These are phyloP conservation scores for Claviceps spartinae DNA, from an alignment of 2,329 filamentous ascomycete species.

Conservation along the genomic window DNA sequence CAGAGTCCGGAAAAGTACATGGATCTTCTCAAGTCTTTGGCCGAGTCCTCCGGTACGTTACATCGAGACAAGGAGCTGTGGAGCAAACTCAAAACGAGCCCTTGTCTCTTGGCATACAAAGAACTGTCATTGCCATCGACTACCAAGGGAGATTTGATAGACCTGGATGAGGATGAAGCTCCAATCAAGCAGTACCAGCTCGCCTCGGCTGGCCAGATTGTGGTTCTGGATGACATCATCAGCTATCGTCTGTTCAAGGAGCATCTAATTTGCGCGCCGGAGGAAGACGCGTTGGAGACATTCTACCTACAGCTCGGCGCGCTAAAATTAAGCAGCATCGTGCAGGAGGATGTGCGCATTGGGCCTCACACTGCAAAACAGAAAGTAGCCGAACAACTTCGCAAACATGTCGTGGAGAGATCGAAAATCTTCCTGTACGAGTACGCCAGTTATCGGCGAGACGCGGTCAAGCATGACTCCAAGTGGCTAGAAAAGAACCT, in stretches of 20 bases:
- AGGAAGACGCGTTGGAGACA: slow-evolving; percentile 73
- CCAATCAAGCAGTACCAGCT: slow-evolving; percentile 69
- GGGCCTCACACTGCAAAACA: slow-evolving; percentile 55
- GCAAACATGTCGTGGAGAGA: slow-evolving; percentile 74
- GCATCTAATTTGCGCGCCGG: slow-evolving; percentile 70
- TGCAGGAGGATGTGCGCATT: slow-evolving; percentile 65
- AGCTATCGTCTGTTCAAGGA: slow-evolving; percentile 83
- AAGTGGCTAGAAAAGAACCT: slow-evolving; percentile 87
- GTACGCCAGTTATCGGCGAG: slow-evolving; percentile 52
- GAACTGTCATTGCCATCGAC: slow-evolving; percentile 39
- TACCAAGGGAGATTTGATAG: slow-evolving; percentile 31
- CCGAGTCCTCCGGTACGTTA: slow-evolving; percentile 54
- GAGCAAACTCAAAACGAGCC: slow-evolving; percentile 57
- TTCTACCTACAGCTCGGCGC: slow-evolving; percentile 79
- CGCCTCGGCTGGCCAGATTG: slow-evolving; percentile 55
- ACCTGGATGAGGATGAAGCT: slow-evolving; percentile 46
- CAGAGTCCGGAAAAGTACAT: slow-evolving; percentile 78
- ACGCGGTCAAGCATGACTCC: slow-evolving; percentile 72
- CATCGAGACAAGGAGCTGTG: slow-evolving; percentile 71
- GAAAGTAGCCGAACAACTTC: slow-evolving; percentile 51
- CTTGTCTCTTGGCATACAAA: slow-evolving; percentile 72
- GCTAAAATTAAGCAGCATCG: slow-evolving; percentile 58
- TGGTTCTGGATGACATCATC: slow-evolving; percentile 77
- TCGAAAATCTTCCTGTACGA: slow-evolving; percentile 82
- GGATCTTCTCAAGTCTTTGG: slow-evolving; percentile 64